Percentiles rank a stretch among this genome's conserved stretches.
These are phyloP conservation scores for Hyaloscypha bicolor DNA, from an alignment of 495 filamentous ascomycete species.

Conservation along the genomic window DNA sequence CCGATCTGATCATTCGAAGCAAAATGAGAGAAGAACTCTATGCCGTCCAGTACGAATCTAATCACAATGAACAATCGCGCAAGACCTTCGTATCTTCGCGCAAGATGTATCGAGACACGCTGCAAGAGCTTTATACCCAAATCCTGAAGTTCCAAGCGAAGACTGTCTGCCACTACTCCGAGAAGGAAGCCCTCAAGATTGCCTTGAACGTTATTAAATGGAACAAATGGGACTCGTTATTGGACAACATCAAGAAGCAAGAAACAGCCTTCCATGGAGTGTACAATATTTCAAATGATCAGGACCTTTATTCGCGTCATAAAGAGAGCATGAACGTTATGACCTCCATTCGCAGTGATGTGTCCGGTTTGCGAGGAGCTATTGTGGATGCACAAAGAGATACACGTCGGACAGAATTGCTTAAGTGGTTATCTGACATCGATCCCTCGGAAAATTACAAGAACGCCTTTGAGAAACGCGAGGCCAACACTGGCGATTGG, in stretches of 20 bases:
- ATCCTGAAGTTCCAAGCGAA: constrained; percentile 28
- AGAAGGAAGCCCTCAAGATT: constrained; percentile 8
- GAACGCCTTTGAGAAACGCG: constrained; percentile 15
- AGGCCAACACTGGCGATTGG: constrained; percentile 35
- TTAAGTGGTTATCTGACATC: constrained; percentile 30
- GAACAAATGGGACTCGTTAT: constrained; percentile 25
- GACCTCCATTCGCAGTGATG: background rate
- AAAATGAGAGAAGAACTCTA: constrained; percentile 1
- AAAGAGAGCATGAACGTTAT: background rate
- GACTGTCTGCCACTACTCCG: constrained; percentile 11
- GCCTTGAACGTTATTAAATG: constrained; percentile 18
- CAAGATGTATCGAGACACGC: constrained; percentile 12
- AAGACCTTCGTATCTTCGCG: constrained; percentile 4
- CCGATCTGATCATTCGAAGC: too few species aligned
- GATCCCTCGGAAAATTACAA: constrained; percentile 34
- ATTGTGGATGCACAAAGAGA: constrained; percentile 7
- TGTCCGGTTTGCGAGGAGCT: constrained; percentile 7
- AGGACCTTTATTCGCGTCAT: constrained; percentile 1
- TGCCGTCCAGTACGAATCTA: constrained; percentile 8
- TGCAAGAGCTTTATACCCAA: constrained; percentile 25
- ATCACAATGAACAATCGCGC: background rate
- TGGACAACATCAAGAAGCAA: constrained; percentile 11
- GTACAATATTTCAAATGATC: constrained; percentile 13
- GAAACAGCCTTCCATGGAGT: constrained; percentile 7
- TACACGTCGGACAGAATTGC: background rate